phyloP scores from a whole-genome alignment of 495 filamentous ascomycete genomes.

The Cercophora samala region DNA sequence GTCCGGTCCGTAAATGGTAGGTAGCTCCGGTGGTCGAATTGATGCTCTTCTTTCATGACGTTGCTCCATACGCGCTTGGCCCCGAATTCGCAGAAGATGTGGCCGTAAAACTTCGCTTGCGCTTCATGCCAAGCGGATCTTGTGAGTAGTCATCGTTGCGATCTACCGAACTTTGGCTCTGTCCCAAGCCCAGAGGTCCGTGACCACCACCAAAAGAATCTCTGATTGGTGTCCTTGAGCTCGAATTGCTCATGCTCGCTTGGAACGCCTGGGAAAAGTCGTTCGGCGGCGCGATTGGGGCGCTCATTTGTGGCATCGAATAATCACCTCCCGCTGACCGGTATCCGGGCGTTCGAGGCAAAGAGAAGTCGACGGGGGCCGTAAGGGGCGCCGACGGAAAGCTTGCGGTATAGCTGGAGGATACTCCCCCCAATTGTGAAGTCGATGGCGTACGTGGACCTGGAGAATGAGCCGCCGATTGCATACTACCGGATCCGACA shows the following conservation, averaged over 20 bases:
- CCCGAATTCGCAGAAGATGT: conserved; percentile 21
- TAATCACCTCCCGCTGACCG: conserved; percentile 45
- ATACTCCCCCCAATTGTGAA: conserved; percentile 39
- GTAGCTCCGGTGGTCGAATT: neutral
- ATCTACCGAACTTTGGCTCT: conserved; percentile 36
- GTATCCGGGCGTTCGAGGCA: conserved; percentile 46
- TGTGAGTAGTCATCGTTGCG: conserved; percentile 39
- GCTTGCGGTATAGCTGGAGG: conserved; percentile 47
- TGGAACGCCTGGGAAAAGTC: conserved; percentile 53
- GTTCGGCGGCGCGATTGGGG: conserved; percentile 51
- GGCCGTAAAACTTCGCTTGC: conserved; percentile 48
- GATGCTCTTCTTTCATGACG: conserved; percentile 21
- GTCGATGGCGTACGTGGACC: conserved; percentile 37
- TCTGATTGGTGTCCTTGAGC: conserved; percentile 44
- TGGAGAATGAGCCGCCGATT: conserved; percentile 40
- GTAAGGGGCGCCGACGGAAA: conserved; percentile 53
- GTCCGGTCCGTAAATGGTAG: neutral
- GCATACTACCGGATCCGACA: conserved; percentile 39
- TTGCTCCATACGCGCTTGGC: conserved; percentile 28
- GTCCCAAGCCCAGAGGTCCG: conserved; percentile 30
- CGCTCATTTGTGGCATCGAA: conserved; percentile 54
- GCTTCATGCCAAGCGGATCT: conserved; percentile 46
- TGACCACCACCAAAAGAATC: conserved; percentile 43
- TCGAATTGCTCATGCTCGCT: conserved; percentile 41
- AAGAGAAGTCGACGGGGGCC: conserved; percentile 52